These are phyloP conservation scores for Trifolium dubium DNA, from an alignment of 306 rosid genomes.

Conservation along the genomic window DNA sequence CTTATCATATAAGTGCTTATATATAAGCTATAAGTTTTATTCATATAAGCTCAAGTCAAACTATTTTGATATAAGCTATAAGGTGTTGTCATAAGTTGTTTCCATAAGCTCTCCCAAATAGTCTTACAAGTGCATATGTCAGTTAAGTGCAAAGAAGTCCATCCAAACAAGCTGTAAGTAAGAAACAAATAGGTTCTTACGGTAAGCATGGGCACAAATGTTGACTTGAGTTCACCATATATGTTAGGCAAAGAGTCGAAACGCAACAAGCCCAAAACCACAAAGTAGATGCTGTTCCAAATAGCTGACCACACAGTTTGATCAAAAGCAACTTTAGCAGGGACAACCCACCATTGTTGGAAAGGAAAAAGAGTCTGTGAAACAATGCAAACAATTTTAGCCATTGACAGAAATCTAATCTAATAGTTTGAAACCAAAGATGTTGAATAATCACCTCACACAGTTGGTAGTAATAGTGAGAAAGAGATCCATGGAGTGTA, in stretches of 20 bases:
- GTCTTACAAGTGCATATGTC: not conserved
- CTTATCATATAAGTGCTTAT: too few relatives aligned
- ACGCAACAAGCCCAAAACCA: constrained; percentile 79
- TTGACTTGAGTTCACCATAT: constrained; percentile 69
- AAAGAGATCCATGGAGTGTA: constrained; percentile 93
- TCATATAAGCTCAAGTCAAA: too few relatives aligned
- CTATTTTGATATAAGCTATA: not conserved
- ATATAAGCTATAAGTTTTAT: too few relatives aligned
- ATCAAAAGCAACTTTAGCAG: constrained; percentile 89
- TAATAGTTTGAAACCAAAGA: constrained; percentile 39
- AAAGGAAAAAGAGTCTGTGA: constrained; percentile 80
- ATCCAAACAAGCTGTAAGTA: not conserved
- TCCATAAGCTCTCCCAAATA: not conserved
- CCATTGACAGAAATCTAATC: constrained; percentile 39
- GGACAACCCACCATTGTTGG: constrained; percentile 96
- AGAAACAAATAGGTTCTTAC: constrained; percentile 54
- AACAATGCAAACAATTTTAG: constrained; percentile 41
- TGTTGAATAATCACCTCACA: constrained; percentile 75
- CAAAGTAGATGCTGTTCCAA: constrained; percentile 96
- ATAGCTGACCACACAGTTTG: constrained; percentile 91
- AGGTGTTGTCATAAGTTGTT: not conserved
- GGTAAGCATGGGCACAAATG: constrained; percentile 84
- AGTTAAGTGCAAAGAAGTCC: not conserved
- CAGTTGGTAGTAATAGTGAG: constrained; percentile 95
- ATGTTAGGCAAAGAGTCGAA: constrained; percentile 59